A percentile compares a stretch with the other conserved stretches of the same genome.
Conservation (phyloP, 805 yeast genomes). For the Lipomyces chichibuensis region DNA sequence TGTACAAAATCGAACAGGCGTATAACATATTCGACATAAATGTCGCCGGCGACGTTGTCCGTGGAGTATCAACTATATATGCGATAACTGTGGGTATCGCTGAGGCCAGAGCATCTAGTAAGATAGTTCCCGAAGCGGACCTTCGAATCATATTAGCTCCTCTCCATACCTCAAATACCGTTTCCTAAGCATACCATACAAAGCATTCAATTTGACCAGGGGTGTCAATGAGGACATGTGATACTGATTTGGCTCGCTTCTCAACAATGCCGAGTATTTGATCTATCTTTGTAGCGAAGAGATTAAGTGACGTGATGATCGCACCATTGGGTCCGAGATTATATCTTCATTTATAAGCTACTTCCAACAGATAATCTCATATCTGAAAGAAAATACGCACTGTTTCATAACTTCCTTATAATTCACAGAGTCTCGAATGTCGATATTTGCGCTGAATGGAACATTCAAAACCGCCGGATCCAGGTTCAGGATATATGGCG, state of each 20-base stretch:
- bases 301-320: conserved; percentile 88
- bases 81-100: conserved; percentile 95
- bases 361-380: neutral
- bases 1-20: conserved; percentile 95
- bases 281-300: conserved; percentile 93
- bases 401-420: conserved; percentile 96
- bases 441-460: conserved; percentile 94
- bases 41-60: conserved; percentile 92
- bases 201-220: conserved; percentile 99
- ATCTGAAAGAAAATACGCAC: conserved; percentile 27
- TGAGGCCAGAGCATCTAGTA: conserved; percentile 95
- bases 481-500: conserved; percentile 90
- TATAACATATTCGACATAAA: conserved; percentile 98
- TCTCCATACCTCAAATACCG: neutral
- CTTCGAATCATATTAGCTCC: conserved; percentile 46
- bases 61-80: conserved; percentile 93
- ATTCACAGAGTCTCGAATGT: conserved; percentile 93
- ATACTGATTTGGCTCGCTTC: conserved; percentile 58
- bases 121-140: conserved; percentile 91
- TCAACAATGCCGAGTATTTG: conserved; percentile 88
- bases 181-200: conserved; percentile 56
- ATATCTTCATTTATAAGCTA: conserved; percentile 46
- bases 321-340: conserved; percentile 98
- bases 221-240: conserved; percentile 81
- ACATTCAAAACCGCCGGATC: conserved; percentile 95